Conservation (phyloP, 2,329 filamentous ascomycete genomes). For the Aspergillus sp. region DNA sequence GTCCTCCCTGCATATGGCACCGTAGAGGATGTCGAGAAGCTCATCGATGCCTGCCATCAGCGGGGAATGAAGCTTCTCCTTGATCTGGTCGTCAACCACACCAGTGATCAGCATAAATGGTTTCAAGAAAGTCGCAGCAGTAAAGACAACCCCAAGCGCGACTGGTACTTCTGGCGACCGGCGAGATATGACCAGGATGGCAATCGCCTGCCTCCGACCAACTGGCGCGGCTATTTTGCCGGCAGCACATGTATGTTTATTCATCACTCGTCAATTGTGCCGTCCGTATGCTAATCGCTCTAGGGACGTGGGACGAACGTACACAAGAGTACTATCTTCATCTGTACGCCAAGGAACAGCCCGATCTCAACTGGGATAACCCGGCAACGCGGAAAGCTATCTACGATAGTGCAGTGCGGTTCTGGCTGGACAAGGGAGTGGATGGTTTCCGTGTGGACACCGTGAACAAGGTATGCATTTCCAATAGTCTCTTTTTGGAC, state of each 20-base stretch:
- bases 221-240: slow-evolving; percentile 65
- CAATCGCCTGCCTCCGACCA: slow-evolving; percentile 64
- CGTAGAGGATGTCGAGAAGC: slow-evolving; percentile 57
- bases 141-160: slow-evolving; percentile 58
- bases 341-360: slow-evolving; percentile 69
- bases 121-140: slow-evolving; percentile 62
- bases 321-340: slow-evolving; percentile 72
- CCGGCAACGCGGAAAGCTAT: slow-evolving; percentile 62
- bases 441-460: slow-evolving; percentile 70
- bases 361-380: slow-evolving; percentile 78
- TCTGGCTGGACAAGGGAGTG: slow-evolving; percentile 71
- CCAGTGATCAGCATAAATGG: slow-evolving; percentile 66
- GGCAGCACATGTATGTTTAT: slow-evolving; percentile 52
- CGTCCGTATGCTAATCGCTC: background rate
- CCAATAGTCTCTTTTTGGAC: background rate
- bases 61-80: slow-evolving; percentile 66
- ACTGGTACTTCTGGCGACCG: slow-evolving; percentile 61
- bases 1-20: slow-evolving; percentile 63
- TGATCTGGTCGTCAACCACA: slow-evolving; percentile 73
- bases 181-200: slow-evolving; percentile 53
- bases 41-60: slow-evolving; percentile 56
- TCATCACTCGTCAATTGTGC: background rate
- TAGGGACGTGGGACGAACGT: slow-evolving; percentile 61
- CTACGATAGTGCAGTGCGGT: slow-evolving; percentile 66
- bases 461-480: slow-evolving; percentile 52